phyloP scores from a whole-genome alignment of 345 rosid genomes.

The Eucalyptus erythrocorys region DNA sequence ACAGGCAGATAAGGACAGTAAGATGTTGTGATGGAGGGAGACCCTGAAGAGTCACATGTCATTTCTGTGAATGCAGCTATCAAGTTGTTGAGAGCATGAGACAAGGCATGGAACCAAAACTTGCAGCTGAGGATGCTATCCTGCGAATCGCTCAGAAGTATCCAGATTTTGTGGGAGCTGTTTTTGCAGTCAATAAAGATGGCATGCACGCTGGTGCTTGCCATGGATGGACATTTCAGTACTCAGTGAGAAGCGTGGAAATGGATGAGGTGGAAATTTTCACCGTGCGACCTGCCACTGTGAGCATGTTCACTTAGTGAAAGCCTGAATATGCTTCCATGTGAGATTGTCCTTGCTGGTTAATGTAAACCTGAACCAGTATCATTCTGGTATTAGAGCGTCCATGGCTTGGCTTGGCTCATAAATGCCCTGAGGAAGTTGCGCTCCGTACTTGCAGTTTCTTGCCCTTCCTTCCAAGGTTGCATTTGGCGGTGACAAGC shows the following conservation, averaged over 20 bases:
- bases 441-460: not conserved
- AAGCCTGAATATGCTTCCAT: not conserved
- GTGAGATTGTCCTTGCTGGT: not conserved
- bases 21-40: not conserved
- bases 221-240: conserved; percentile 92
- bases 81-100: conserved; percentile 97
- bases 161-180: conserved; percentile 81
- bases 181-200: conserved; percentile 63
- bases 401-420: not conserved
- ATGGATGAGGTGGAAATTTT: conserved; percentile 66
- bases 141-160: conserved; percentile 59
- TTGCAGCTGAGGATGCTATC: conserved; percentile 79
- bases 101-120: conserved; percentile 70
- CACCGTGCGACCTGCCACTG: conserved; percentile 50
- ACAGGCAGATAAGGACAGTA: not conserved
- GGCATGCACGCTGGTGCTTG: conserved; percentile 82
- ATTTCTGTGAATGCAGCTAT: conserved; percentile 36
- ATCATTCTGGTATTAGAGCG: not conserved
- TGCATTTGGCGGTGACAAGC: not conserved
- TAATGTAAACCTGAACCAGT: not conserved
- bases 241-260: conserved; percentile 48
- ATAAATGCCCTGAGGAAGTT: not conserved
- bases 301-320: not conserved
- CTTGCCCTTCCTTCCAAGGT: not conserved
- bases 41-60: not conserved